These are phyloP conservation scores for Stagonosporopsis chrysanthemi DNA, from an alignment of 2,329 filamentous ascomycete genomes.

Conservation along the genomic window DNA sequence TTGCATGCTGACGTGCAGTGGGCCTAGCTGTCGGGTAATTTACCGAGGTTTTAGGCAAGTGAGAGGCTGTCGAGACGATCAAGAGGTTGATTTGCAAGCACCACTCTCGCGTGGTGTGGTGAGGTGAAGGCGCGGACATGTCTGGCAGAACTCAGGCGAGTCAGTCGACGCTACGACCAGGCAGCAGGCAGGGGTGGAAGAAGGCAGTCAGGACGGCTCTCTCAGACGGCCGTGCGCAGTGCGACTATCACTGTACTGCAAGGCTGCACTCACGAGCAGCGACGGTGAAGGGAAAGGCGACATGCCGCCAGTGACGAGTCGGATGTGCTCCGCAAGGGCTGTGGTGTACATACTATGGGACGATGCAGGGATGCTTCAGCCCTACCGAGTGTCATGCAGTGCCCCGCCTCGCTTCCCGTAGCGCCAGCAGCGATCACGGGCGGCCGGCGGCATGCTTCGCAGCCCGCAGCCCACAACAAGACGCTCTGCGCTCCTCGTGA, in stretches of 20 bases:
- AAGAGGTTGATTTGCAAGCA: neutral
- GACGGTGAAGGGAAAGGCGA: neutral
- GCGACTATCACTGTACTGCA: neutral
- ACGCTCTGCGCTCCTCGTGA: conserved; percentile 3
- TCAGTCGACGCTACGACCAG: conserved; percentile 13
- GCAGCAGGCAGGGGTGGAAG: conserved; percentile 10
- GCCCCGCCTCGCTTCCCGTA: conserved; percentile 26
- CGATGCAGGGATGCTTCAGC: conserved; percentile 26
- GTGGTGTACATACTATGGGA: neutral
- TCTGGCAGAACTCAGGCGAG: neutral
- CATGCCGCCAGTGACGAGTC: conserved; percentile 11
- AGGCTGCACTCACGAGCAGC: neutral
- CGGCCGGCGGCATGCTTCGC: conserved; percentile 9
- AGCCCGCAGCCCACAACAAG: conserved; percentile 15
- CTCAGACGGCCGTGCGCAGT: neutral
- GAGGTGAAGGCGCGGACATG: neutral
- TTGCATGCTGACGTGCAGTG: conserved; percentile 24
- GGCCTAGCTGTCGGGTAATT: no score
- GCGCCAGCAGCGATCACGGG: conserved; percentile 26
- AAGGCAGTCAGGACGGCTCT: neutral
- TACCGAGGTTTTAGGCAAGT: neutral
- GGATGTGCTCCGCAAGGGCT: conserved; percentile 14
- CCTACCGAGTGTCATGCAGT: conserved; percentile 16
- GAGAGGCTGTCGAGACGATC: neutral
- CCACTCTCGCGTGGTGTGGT: neutral